A percentile compares a stretch with the other conserved stretches of the same genome.
Evolutionary conservation across 371 early-diverging fungal genomes (phyloP).

Genomic region (Chytridiales sp.): DNA sequence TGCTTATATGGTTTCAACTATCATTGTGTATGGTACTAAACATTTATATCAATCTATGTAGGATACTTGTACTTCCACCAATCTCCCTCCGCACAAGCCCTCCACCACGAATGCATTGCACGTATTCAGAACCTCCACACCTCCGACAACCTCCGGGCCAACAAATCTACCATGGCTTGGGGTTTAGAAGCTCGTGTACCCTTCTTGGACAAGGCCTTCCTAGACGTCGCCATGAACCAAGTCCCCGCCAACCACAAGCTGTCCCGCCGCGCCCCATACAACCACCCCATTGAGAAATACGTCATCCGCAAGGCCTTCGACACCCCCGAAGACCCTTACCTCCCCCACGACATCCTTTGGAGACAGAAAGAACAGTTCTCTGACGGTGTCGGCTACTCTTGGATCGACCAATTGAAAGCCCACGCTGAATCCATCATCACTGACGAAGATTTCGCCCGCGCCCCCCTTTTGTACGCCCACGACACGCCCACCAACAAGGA

Average conservation of each 20-base stretch:
- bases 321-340: constrained; percentile 73
- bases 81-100: constrained; percentile 76
- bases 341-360: constrained; percentile 90
- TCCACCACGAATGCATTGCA: constrained; percentile 84
- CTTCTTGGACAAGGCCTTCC: constrained; percentile 85
- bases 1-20: neutral
- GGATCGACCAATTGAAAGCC: constrained; percentile 92
- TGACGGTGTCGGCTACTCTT: constrained; percentile 95
- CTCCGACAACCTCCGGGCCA: constrained; percentile 93
- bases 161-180: constrained; percentile 98
- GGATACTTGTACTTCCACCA: constrained; percentile 95
- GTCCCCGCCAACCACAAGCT: constrained; percentile 75
- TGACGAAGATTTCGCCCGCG: constrained; percentile 71
- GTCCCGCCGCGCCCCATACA: constrained; percentile 53
- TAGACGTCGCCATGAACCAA: constrained; percentile 85
- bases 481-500: constrained; percentile 95
- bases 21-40: neutral
- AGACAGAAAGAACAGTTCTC: constrained; percentile 98
- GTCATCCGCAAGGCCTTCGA: constrained; percentile 85
- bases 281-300: constrained; percentile 82
- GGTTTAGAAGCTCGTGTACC: constrained; percentile 97
- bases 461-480: constrained; percentile 71
- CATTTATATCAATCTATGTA: constrained; percentile 11
- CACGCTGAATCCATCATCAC: constrained; percentile 66
- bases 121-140: constrained; percentile 94